Evolutionary conservation across 352 stramenopile genomes (phyloP).

Genomic region (Globisporangium camurandrum): DNA sequence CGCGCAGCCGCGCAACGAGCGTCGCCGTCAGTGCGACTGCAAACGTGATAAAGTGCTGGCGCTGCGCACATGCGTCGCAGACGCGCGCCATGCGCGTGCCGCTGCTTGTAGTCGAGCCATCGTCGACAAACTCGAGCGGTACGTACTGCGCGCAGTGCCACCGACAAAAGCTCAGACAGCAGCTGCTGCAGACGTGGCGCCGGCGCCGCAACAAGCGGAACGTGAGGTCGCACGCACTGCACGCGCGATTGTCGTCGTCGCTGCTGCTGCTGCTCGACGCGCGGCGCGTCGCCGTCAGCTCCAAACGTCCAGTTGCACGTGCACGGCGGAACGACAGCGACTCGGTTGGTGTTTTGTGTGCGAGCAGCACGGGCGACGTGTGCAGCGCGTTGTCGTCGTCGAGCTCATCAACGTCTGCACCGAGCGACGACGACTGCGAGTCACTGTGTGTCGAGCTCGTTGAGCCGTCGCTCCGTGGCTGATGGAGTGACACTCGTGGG

Average conservation of each 20-base stretch:
- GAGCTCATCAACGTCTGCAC: too few relatives aligned
- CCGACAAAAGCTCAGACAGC: slow-evolving; percentile 18
- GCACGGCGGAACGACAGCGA: slow-evolving; percentile 6
- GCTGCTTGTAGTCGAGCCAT: not conserved
- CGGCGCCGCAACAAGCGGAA: slow-evolving; percentile 16
- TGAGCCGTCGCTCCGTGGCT: not conserved
- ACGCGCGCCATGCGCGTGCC: slow-evolving; percentile 7
- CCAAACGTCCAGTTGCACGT: slow-evolving; percentile 3
- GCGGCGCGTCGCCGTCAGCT: slow-evolving; percentile 4
- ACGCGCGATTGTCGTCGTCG: slow-evolving; percentile 7
- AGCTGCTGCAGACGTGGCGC: slow-evolving; percentile 18
- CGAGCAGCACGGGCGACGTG: not conserved
- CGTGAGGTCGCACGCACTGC: slow-evolving; percentile 16
- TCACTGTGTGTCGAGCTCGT: not conserved
- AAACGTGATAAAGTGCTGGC: slow-evolving; percentile 27
- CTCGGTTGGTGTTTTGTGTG: not conserved
- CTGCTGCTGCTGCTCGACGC: too few relatives aligned
- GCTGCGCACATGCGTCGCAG: slow-evolving; percentile 19
- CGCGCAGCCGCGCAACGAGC: not conserved
- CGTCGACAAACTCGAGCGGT: slow-evolving; percentile 3
- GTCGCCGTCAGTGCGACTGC: slow-evolving; percentile 17
- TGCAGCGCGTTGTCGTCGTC: not conserved
- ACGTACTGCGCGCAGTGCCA: slow-evolving; percentile 20
- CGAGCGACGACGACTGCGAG: slow-evolving; percentile 2
- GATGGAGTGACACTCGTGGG: not conserved